Evolutionary conservation across 305 asterid species (phyloP).

Genomic region (Fraxinus nigra): DNA sequence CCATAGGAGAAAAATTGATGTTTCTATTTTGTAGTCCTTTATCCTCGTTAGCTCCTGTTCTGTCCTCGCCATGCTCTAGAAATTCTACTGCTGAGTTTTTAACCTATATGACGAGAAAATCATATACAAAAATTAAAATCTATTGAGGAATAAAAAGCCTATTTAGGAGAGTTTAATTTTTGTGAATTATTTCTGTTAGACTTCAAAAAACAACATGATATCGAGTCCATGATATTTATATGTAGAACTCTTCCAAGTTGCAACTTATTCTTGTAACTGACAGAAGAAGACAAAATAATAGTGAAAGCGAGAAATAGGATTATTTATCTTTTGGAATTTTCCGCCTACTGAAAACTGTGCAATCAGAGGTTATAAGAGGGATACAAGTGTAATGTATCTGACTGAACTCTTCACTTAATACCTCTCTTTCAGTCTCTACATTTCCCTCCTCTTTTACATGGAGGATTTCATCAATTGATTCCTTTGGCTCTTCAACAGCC

Average conservation of each 20-base stretch:
- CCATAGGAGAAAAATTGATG: constrained; percentile 4
- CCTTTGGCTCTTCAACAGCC: constrained; percentile 16
- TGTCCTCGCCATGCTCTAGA: constrained; percentile 23
- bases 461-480: constrained; percentile 25
- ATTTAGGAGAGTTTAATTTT: neutral
- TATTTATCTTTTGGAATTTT: constrained; percentile 5
- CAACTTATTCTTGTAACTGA: neutral
- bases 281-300: neutral
- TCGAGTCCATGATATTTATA: neutral
- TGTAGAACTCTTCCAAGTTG: neutral
- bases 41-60: constrained; percentile 21
- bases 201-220: neutral
- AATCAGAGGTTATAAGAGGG: neutral
- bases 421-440: constrained; percentile 21
- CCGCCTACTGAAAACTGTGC: neutral
- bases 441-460: constrained; percentile 27
- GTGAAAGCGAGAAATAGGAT: neutral
- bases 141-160: neutral
- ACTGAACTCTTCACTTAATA: constrained; percentile 37
- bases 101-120: constrained; percentile 24
- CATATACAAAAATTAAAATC: constrained; percentile 7
- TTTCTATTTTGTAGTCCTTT: constrained; percentile 23
- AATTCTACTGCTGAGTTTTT: constrained; percentile 17
- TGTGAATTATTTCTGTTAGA: neutral
- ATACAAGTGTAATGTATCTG: constrained; percentile 17